Evolutionary conservation across 345 rosid species (phyloP).

Genomic region (Dipteronia dyeriana): DNA sequence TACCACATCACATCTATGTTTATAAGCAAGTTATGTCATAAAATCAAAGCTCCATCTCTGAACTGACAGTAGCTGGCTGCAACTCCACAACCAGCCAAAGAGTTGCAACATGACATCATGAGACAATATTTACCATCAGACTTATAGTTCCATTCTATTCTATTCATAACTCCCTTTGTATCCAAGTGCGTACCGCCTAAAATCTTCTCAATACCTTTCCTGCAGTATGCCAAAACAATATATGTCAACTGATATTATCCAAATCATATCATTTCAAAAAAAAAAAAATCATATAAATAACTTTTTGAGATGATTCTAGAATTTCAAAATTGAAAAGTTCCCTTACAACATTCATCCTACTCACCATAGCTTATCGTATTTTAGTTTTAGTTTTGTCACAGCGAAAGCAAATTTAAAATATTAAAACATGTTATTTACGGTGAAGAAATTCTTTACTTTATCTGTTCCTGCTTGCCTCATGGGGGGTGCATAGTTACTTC

Average conservation of each 20-base stretch:
- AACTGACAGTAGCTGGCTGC: background rate
- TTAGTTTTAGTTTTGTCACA: background rate
- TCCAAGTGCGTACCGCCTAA: background rate
- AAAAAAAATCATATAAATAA: background rate
- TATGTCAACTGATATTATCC: background rate
- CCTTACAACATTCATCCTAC: background rate
- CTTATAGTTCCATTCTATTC: background rate
- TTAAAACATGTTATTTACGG: too few species aligned
- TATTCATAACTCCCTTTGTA: background rate
- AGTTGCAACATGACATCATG: background rate
- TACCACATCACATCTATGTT: background rate
- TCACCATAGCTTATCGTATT: background rate
- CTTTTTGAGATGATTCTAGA: background rate
- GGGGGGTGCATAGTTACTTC: conserved; percentile 41
- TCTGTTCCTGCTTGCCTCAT: conserved; percentile 41
- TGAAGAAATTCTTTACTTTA: conserved; percentile 34
- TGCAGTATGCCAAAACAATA: conserved; percentile 27
- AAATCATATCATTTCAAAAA: background rate
- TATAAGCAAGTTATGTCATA: background rate
- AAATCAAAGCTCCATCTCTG: background rate
- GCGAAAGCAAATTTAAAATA: background rate
- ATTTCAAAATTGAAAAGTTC: too few species aligned
- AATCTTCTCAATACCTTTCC: conserved; percentile 35
- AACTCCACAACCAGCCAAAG: background rate
- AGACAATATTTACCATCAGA: conserved; percentile 15